A percentile compares a stretch with the other conserved stretches of the same genome.
These are phyloP conservation scores for Areca catechu DNA, from an alignment of 176 grass and related monocot species.

Conservation along the genomic window DNA sequence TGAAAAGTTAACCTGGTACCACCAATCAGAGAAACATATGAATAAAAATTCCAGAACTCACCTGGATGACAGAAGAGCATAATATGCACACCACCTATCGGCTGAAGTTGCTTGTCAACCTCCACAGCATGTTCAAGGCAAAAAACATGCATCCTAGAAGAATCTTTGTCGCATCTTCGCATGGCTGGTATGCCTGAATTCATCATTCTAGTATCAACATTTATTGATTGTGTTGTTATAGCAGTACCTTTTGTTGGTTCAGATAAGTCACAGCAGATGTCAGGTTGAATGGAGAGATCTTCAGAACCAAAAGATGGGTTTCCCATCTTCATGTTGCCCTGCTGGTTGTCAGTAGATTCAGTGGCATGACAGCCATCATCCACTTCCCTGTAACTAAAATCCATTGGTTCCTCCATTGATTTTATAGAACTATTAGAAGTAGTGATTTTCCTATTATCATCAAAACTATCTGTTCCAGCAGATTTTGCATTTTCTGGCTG, in stretches of 20 bases:
- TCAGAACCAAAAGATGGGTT: neutral
- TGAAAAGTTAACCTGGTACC: no score
- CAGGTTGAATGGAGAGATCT: constrained; percentile 2
- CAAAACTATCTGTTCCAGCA: constrained; percentile 14
- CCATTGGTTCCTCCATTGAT: constrained; percentile 9
- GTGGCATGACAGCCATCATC: constrained; percentile 22
- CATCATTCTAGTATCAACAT: constrained; percentile 11
- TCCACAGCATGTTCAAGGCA: constrained; percentile 92
- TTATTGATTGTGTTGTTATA: constrained; percentile 10
- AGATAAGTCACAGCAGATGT: constrained; percentile 8
- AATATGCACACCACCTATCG: constrained; percentile 64
- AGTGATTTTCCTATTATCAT: constrained; percentile 35
- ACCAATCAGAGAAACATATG: no score
- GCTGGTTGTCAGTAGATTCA: constrained; percentile 3
- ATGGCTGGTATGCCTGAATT: constrained; percentile 20
- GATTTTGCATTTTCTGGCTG: constrained; percentile 19
- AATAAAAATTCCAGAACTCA: constrained; percentile 24
- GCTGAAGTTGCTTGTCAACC: constrained; percentile 67
- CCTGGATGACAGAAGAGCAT: constrained; percentile 84
- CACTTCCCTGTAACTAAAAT: constrained; percentile 13
- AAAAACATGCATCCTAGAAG: constrained; percentile 91
- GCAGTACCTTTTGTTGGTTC: neutral
- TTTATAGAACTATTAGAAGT: constrained; percentile 34
- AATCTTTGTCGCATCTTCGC: constrained; percentile 71
- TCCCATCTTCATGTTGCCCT: neutral